Base-by-base conservation (phyloP, 345 rosid species). In the Aquilaria sinensis region DNA sequence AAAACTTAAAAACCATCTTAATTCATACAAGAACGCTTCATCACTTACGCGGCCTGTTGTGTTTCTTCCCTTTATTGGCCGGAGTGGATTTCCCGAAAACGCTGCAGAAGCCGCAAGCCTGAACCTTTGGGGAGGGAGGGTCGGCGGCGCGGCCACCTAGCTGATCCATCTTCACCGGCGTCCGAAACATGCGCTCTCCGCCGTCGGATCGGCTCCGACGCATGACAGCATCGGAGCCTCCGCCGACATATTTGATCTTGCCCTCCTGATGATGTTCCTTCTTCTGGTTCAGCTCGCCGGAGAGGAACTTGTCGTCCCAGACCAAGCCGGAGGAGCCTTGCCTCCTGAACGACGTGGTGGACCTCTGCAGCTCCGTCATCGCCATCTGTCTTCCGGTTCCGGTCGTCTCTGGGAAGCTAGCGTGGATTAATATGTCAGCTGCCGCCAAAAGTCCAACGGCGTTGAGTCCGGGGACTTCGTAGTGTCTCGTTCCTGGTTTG, bases 311-410 rank as follows among this genome's bases (percentile, higher is more conserved):
- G 72, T 85, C 90, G 47, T 85, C 84, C 98, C 98, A 92, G 1
- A 87, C 74, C 16, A 85, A 66, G 2, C 98, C 98, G 0, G 96
- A 92, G 0, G 95, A 92, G 37, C 98, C 98, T 70, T 89, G 92
- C 62, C 98, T 83, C 67, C 98, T 74, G 59, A 86, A 92, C 33
- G 98, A 92, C 47, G 82, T 75, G 10, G 75, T 77, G 1, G 96
- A 92, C 74, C 98, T 86, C 47, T 77, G 81, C 60, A 92, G 73
- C 43, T 78, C 73, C 48, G 54, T 81, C 69, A 56, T 71, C 32
- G 55, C 63, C 58, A 12, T 58, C 31, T 43, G 11, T 45, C 34
- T 55, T 50, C 56, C 31, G 15, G 37, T 51, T 50, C 55, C 43
- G n/a, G 16, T 15, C 48, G 23, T 23, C 23, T 23, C 23, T 49